Evolutionary conservation across 129 eudicot genomes (phyloP), one percentile per base, ranked within the genome.

Genomic region (Flaveria robusta): DNA sequence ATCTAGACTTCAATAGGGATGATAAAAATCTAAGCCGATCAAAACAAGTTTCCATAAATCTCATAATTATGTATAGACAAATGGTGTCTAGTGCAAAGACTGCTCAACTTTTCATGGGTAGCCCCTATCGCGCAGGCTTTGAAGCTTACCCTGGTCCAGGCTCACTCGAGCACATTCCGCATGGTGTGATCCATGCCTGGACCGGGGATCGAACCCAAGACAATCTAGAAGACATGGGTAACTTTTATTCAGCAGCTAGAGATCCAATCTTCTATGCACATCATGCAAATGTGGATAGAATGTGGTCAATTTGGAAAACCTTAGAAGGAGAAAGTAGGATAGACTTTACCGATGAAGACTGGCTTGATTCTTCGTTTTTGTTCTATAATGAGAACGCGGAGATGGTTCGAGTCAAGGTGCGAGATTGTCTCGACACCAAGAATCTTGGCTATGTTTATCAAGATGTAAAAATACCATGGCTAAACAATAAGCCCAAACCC

Each of bases 291-390:
- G 59, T 85, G 3, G 91, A 87, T 52, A 76, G 91, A 62, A 72
- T 87, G 87, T 85, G 89, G 92, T 68, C 89, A 0, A 42, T 87
- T 5, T 87, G 92, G 92, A 82, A 77, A 58, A 85, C 83, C n/a
- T 51, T 81, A 54, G 85, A 77, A 3, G 85, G 79, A 3, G 81
- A 80, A 66, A 71, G 55, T 41, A 56, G 80, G 29, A 66, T 51
- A 8, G 86, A 79, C 37, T 76, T 82, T 66, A 74, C 89, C 0
- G 87, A 82, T 60, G 78, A 73, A 18, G 89, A 85, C 24, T 87
- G 77, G 85, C 83, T 87, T 4, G 77, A 87, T 51, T 64, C 89
- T 0, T 54, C 81, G 0, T 85, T 87, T 54, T 37, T 82, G 76
- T 87, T 87, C 81, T 87, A 87, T 46, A 67, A 87, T 19, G 92